Percentiles rank a stretch among this genome's conserved stretches.
Evolutionary conservation across 306 rosid species (phyloP).

Genomic region (Rosa chinensis): DNA sequence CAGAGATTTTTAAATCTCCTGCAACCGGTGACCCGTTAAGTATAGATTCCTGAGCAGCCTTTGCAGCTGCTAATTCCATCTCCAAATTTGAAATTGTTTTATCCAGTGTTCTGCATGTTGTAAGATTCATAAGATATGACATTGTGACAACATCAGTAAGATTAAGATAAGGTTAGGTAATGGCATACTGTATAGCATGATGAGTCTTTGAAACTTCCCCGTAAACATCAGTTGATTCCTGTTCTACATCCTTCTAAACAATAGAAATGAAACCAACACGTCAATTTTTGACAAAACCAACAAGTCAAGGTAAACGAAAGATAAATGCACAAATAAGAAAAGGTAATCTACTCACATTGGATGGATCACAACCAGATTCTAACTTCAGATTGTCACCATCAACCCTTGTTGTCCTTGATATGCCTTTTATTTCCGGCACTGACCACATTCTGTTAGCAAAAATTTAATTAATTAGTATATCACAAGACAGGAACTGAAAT

Average conservation of each 20-base stretch:
- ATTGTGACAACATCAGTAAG: not conserved
- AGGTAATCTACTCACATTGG: conserved; percentile 33
- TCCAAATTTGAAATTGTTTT: conserved; percentile 58
- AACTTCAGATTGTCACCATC: conserved; percentile 34
- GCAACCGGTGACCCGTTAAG: conserved; percentile 38
- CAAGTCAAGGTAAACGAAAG: not conserved
- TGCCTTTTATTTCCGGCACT: conserved; percentile 43
- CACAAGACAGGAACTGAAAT: not conserved
- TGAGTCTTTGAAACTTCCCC: conserved; percentile 54
- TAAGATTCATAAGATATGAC: conserved; percentile 17
- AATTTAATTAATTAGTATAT: conserved; percentile 7
- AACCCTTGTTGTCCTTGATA: conserved; percentile 31
- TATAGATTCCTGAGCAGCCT: conserved; percentile 48
- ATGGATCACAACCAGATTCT: conserved; percentile 41
- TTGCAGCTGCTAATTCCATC: conserved; percentile 62
- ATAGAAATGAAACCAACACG: conserved; percentile 6
- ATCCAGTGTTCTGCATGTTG: conserved; percentile 47
- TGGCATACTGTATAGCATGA: conserved; percentile 49
- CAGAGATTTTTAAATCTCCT: conserved; percentile 30
- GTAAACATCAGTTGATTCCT: conserved; percentile 36
- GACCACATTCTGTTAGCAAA: conserved; percentile 41
- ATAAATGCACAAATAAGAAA: not conserved
- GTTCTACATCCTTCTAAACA: conserved; percentile 35
- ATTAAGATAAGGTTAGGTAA: not conserved
- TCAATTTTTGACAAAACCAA: too few relatives aligned